Evolutionary conservation across 2,329 filamentous ascomycete genomes (phyloP), one percentile per base, ranked within the genome.

Genomic region (Dactylellina parvicollis): DNA sequence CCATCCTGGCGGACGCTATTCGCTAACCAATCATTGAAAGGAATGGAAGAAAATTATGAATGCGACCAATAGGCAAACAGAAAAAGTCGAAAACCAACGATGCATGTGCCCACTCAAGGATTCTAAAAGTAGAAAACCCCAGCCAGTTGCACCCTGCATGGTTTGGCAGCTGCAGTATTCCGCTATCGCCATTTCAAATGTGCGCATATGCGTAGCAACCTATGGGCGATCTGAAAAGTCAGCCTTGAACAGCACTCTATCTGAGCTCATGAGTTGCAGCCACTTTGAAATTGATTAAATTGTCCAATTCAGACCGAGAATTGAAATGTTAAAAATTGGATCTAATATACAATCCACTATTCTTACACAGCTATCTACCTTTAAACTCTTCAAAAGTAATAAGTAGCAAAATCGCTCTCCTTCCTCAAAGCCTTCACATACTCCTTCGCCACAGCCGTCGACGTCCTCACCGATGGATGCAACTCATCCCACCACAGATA

Each of bases 401-500:
- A 72, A 1, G 59, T 60, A 60, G 59, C 67, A 65, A 47, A 72
- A 10, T 42, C 36, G 14, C 67, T 72, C 44, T 72, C 59, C 67
- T 72, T 72, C 67, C 52, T 72, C 59, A 72, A 32, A 1, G 67
- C 59, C 67, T 72, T 72, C 10, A 65, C 67, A 24, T 40, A 72
- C 34, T 72, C 67, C 26, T 57, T 28, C 14, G 67, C 67, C 12
- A 72, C 67, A 18, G 55, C 52, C 28, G 67, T 57, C 26, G 54
- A 50, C 20, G 59, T 65, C 59, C 36, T 65, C n/a, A 52, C 84
- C 28, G 87, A 88, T 0, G 90, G 89, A 81, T 94, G 91, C 78
- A 93, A 79, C 78, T 88, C 86, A 80, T 94, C 90, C 77, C 84
- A 90, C 89, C 90, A 93, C 79, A 92, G 76, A 79, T 86, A 93